These are phyloP conservation scores for Saksenaea oblongispora DNA, from an alignment of 371 early-diverging fungal genomes.

Conservation along the genomic window DNA sequence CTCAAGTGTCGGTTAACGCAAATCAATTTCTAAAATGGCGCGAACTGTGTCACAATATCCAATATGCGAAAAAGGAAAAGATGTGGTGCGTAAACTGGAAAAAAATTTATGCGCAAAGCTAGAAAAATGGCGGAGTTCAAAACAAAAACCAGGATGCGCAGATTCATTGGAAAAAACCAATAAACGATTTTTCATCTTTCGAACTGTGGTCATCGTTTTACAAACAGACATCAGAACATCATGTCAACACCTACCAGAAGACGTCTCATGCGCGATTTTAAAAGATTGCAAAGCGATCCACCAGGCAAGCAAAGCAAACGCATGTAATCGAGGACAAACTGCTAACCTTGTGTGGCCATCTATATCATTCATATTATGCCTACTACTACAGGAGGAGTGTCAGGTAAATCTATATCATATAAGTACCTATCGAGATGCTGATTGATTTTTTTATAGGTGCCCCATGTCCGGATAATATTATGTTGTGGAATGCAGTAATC, in stretches of 20 bases:
- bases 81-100: neutral
- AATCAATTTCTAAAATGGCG: too few species aligned
- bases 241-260: constrained; percentile 91
- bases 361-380: neutral
- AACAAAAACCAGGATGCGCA: too few species aligned
- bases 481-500: constrained; percentile 98
- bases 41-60: too few species aligned
- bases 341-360: neutral
- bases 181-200: neutral
- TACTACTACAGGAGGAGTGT: constrained; percentile 43
- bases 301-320: constrained; percentile 57
- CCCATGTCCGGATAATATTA: constrained; percentile 93
- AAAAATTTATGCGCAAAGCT: neutral
- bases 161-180: too few species aligned
- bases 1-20: too few species aligned
- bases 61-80: too few species aligned
- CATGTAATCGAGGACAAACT: neutral
- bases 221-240: neutral
- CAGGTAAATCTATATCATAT: constrained; percentile 27
- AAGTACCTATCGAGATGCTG: neutral
- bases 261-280: constrained; percentile 95
- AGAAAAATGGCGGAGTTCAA: too few species aligned
- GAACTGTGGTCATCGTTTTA: neutral
- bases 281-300: constrained; percentile 93
- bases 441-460: constrained; percentile 76